Percentiles rank a stretch among this genome's conserved stretches.
Evolutionary conservation across 2,329 filamentous ascomycete species (phyloP).

Genomic region (Neocatenulostroma microsporum): DNA sequence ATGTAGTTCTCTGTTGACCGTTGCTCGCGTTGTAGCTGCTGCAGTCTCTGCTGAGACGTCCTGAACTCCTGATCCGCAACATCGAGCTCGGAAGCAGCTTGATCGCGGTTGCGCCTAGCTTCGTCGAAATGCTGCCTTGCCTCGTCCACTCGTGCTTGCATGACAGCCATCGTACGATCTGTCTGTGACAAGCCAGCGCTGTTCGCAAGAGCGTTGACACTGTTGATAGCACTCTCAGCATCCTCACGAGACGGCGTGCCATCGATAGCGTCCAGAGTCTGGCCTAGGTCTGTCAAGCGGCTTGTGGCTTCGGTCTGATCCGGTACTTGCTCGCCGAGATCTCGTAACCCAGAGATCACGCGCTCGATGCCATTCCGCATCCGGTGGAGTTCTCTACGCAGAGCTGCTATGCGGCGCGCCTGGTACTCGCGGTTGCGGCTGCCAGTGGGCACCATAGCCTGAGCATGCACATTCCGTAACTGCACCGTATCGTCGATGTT

Average conservation of each 20-base stretch:
- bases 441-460: constrained; percentile 21
- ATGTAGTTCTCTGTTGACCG: constrained; percentile 31
- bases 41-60: constrained; percentile 24
- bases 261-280: constrained; percentile 24
- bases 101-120: constrained; percentile 25
- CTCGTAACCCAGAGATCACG: constrained; percentile 29
- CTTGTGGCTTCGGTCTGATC: constrained; percentile 25
- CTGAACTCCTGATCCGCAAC: constrained; percentile 27
- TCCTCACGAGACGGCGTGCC: constrained; percentile 15
- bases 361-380: constrained; percentile 33
- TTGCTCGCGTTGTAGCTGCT: constrained; percentile 29
- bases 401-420: constrained; percentile 27
- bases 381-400: constrained; percentile 30
- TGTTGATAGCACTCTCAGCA: constrained; percentile 17
- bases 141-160: constrained; percentile 26
- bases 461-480: constrained; percentile 19
- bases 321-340: constrained; percentile 29
- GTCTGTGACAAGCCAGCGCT: constrained; percentile 11
- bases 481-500: no score
- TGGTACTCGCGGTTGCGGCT: constrained; percentile 30
- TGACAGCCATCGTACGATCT: constrained; percentile 18
- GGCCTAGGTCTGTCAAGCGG: constrained; percentile 23
- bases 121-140: constrained; percentile 26
- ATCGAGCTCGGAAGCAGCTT: constrained; percentile 28
- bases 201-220: constrained; percentile 16